A percentile compares a stretch with the other conserved stretches of the same genome.
Conservation (phyloP, 257 asterid genomes). For the Solanum chmielewskii region DNA sequence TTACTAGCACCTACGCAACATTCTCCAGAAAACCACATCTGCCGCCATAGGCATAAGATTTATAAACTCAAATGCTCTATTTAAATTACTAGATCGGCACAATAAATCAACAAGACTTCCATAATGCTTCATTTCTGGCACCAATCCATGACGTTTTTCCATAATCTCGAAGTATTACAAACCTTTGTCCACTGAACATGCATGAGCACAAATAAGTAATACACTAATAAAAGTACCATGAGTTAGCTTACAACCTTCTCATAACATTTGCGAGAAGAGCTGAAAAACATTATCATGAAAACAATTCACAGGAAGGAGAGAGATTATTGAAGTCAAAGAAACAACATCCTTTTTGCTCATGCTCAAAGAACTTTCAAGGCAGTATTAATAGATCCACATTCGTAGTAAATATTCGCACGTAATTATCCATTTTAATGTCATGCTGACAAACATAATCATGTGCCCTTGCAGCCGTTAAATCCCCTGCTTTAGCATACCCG, state of each 20-base stretch:
- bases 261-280: conserved; percentile 24
- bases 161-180: conserved; percentile 17
- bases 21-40: conserved; percentile 24
- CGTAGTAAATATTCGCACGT: conserved; percentile 28
- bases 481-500: conserved; percentile 20
- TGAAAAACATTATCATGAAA: conserved; percentile 4
- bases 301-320: conserved; percentile 25
- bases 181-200: conserved; percentile 20
- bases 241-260: conserved; percentile 12
- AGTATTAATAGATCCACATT: conserved; percentile 17
- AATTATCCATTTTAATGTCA: conserved; percentile 12
- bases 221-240: conserved; percentile 22
- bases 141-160: conserved; percentile 11
- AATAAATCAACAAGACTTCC: conserved; percentile 30
- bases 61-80: conserved; percentile 19
- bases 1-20: conserved; percentile 20
- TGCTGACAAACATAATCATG: conserved; percentile 12
- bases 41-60: conserved; percentile 12
- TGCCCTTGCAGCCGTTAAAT: conserved; percentile 11
- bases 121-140: conserved; percentile 29
- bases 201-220: conserved; percentile 22
- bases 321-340: conserved; percentile 29
- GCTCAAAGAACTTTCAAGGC: conserved; percentile 17
- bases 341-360: conserved; percentile 23
- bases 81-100: conserved; percentile 22